Evolutionary conservation across 2,329 filamentous ascomycete genomes (phyloP), one percentile per base, ranked within the genome.

Genomic region (Aspergillus costaricaensis): DNA sequence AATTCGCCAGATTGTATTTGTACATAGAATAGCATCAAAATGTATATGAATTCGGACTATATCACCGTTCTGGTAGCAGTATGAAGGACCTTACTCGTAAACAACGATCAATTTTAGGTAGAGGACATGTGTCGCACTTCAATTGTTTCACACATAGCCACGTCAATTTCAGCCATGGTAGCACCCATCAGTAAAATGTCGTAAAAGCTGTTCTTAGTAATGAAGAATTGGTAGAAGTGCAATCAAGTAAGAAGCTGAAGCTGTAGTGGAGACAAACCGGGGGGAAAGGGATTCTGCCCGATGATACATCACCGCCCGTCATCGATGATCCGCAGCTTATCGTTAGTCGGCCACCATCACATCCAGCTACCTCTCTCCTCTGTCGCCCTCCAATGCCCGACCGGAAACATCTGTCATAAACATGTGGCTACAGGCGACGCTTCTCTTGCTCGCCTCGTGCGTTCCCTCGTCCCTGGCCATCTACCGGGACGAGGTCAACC

Each of bases 401-500:
- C 63, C 61, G 62, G 65, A 65, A 68, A 60, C 65, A 59, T 32
- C 62, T 52, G 66, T 68, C 61, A 68, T 68, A 67, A 75, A 53
- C 58, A 79, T 79, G 77, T 69, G 76, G 74, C 73, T 79, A 64
- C 72, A 75, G 68, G 74, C 72, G 70, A 74, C 76, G 59, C 68
- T 75, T 55, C 65, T 77, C 41, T 62, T 75, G 66, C 68, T 77
- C 67, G 72, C 76, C 65, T 76, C 72, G 55, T 87, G 70, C 80
- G 80, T 67, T 74, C 81, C 68, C 71, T 82, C 72, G 80, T 69
- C 85, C 55, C 74, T 78, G 71, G 91, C 92, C 66, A 87, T 98
- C 62, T 96, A 92, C 80, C 83, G 86, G 68, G 95, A 99, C 74
- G 94, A 99, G 77, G 92, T 96, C 67, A 93, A 88, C 80, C 85